These are phyloP conservation scores for Penicillium verhagenii DNA, from an alignment of 495 filamentous ascomycete genomes.

Conservation along the genomic window DNA sequence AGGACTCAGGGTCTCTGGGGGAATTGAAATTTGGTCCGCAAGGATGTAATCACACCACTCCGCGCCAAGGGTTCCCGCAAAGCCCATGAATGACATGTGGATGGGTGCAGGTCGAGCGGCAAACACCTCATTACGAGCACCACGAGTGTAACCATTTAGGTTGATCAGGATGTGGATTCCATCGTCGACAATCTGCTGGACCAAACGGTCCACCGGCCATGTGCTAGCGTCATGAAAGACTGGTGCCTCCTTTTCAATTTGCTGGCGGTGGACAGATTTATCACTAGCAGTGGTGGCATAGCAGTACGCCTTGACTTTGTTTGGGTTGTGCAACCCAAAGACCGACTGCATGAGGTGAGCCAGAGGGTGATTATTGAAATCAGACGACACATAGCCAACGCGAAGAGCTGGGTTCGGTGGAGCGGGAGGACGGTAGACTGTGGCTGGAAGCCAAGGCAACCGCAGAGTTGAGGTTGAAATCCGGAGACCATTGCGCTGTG, in stretches of 20 bases:
- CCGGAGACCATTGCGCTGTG: conserved; percentile 88
- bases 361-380: conserved; percentile 98
- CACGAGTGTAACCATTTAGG: conserved; percentile 94
- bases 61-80: conserved; percentile 92
- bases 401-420: conserved; percentile 82
- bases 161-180: conserved; percentile 96
- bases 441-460: conserved; percentile 78
- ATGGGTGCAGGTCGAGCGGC: conserved; percentile 92
- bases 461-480: conserved; percentile 88
- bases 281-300: conserved; percentile 97
- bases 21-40: conserved; percentile 85
- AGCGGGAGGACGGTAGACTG: conserved; percentile 77
- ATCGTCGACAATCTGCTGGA: conserved; percentile 89
- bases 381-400: conserved; percentile 94
- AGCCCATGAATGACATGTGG: conserved; percentile 99
- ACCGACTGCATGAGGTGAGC: conserved; percentile 99
- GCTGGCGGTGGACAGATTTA: conserved; percentile 83
- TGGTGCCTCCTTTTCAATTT: conserved; percentile 93
- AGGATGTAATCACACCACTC: conserved; percentile 99
- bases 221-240: conserved; percentile 85
- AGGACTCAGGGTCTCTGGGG: conserved; percentile 75
- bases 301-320: conserved; percentile 79
- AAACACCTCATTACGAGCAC: conserved; percentile 97
- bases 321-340: conserved; percentile 82
- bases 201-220: conserved; percentile 82